Percentiles rank a stretch among this genome's conserved stretches.
Conservation (phyloP, 306 rosid species). For the Prunus padus region DNA sequence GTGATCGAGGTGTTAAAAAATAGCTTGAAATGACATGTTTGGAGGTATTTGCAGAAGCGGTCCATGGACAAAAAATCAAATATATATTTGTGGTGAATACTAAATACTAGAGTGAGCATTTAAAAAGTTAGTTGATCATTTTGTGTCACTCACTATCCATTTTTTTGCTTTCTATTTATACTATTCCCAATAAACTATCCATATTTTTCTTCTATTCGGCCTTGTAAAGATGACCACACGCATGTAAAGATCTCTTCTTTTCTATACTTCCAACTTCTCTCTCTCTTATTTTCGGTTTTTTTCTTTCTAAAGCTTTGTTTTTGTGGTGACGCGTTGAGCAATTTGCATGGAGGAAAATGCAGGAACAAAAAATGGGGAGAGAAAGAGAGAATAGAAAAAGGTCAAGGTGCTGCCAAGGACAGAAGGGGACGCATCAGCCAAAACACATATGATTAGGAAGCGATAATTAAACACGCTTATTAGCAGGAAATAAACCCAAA, state of each 20-base stretch:
- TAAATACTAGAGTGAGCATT: not conserved
- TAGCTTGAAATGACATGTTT: not conserved
- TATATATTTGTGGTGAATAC: not conserved
- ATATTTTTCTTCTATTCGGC: not conserved
- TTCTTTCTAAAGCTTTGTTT: not conserved
- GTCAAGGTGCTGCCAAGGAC: not conserved
- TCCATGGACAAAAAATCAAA: not conserved
- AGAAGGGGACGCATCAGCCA: not conserved
- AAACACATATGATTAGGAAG: not conserved
- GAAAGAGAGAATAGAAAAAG: slow-evolving; percentile 12
- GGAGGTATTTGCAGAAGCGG: not conserved
- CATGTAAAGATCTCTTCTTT: not conserved
- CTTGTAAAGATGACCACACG: too few species aligned
- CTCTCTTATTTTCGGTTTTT: not conserved
- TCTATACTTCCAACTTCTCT: not conserved
- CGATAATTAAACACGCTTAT: not conserved
- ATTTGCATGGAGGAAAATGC: slow-evolving; percentile 13
- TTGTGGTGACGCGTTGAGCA: not conserved
- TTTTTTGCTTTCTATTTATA: not conserved
- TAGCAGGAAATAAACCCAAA: not conserved
- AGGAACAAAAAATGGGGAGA: not conserved
- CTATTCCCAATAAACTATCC: not conserved
- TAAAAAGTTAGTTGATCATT: not conserved
- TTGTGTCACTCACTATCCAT: not conserved
- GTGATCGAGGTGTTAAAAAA: not conserved